Evolutionary conservation across 1,284 basidiomycete genomes (phyloP), one percentile per base, ranked within the genome.

Genomic region (Vanrija humicola): DNA sequence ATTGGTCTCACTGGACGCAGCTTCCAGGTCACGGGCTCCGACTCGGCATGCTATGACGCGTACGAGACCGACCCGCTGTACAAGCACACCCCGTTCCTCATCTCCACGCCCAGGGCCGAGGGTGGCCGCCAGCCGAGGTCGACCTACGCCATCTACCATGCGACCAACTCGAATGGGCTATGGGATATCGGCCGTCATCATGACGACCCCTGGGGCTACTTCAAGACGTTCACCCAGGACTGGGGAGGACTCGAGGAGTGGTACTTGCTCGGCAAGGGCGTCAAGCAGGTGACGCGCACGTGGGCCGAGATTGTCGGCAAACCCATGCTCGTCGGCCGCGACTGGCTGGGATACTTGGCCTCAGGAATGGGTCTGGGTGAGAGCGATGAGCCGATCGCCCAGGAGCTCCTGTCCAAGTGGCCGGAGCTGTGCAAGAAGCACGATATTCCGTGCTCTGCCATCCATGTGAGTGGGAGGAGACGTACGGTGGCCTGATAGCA

Each of bases 51-150:
- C 38, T 78, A 79, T 64, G 77, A 78, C 56, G 67, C 77, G 1
- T 78, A 72, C 56, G 62, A 68, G 38, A 66, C 73, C 16, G 77
- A 78, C 55, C 77, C 78, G 48, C 68, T 78, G 46, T 78, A 79
- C 71, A 79, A 79, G 64, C 77, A 79, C 56, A 77, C 76, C 0
- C 77, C 77, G 0, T 78, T 74, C 65, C 65, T 79, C 42, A 69
- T 79, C 55, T 72, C 70, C 18, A 46, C 67, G 1, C 70, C 70
- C 5, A 58, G 56, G 28, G 51, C 61, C 14, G 50, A 62, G 16
- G 65, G 50, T 6, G 63, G 66, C 21, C 55, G 64, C 45, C 56
- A 62, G 0, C 54, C 59, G 6, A 62, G 64, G 14, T 74, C 71
- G 8, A 71, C 72, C 0, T 74, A 75, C 50, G 77, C 76, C 19